phyloP scores from a whole-genome alignment of 805 yeast genomes.

The Priceomyces fermenticarens region DNA sequence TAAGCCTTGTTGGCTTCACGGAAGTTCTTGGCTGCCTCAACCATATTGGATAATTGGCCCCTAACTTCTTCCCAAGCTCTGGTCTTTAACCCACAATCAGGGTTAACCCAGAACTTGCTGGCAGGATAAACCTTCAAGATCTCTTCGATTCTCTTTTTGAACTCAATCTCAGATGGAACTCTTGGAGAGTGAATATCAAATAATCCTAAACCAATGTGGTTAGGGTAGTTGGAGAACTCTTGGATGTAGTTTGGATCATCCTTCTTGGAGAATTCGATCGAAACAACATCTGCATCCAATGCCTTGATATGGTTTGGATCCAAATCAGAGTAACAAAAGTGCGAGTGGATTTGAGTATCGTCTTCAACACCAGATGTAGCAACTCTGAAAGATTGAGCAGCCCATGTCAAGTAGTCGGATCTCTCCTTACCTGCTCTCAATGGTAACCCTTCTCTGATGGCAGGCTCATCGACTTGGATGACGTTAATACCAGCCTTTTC shows the following conservation, averaged over 20 bases:
- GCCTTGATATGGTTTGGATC: constrained; percentile 99
- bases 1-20: constrained; percentile 37
- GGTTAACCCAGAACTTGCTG: constrained; percentile 99
- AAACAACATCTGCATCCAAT: constrained; percentile 98
- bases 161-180: constrained; percentile 97
- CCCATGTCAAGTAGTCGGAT: constrained; percentile 95
- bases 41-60: constrained; percentile 96
- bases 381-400: constrained; percentile 99
- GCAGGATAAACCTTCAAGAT: constrained; percentile 97
- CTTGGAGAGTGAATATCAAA: constrained; percentile 99
- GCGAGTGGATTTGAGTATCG: constrained; percentile 97
- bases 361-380: constrained; percentile 97
- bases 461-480: constrained; percentile 99
- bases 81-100: constrained; percentile 99
- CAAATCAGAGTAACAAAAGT: constrained; percentile 99
- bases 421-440: constrained; percentile 97
- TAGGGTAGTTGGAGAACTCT: constrained; percentile 97
- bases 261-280: constrained; percentile 99
- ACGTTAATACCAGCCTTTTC: constrained; percentile 98
- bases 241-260: constrained; percentile 97
- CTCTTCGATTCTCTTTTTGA: constrained; percentile 87
- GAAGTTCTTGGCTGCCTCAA: constrained; percentile 97
- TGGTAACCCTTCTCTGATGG: constrained; percentile 99
- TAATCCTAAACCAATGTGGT: constrained; percentile 99
- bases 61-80: constrained; percentile 99